Base-by-base conservation (phyloP, 1,284 basidiomycete genomes). In the Leccinum subrobustum region DNA sequence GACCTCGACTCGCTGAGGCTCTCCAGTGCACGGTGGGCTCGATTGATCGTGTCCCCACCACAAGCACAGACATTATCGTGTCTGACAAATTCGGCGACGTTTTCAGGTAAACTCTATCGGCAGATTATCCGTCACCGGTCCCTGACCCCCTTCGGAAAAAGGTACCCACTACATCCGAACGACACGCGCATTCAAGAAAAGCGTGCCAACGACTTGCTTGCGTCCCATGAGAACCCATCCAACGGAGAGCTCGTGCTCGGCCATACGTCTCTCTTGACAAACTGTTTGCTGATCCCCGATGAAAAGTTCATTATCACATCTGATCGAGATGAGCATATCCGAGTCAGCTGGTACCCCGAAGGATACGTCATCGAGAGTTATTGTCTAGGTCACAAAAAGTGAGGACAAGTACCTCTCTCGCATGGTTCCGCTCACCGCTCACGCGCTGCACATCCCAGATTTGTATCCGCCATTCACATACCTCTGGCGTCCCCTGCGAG, bases 321-420 rank as follows among this genome's bases (percentile, higher is more conserved):
- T 0, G 95, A 97, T 72, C 78, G 95, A 52, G 95, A 97, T 70
- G 95, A 97, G 72, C 95, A 97, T 71, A 89, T 98, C 57, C 83
- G 95, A 57, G 83, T 96, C n/a, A 94, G 91, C 68, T 86, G 91
- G 83, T 97, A 85, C 70, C 95, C 95, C 0, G 79, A 89, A 61
- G 89, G 93, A 12, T 91, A 89, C 67, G 83, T 85, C 37, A 90
- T 96, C 60, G 92, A 96, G 72, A 84, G 82, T 60, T 96, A 87
- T 74, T 91, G 94, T 63, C 81, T 95, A 44, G 95, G 94, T 6
- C 90, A 93, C 70, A 81, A 82, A 67, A 91, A 88, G 92, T 95
- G 64, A 67, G 86, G 1, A 18, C n/a, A 57, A 57, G 52, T 39
- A n/a, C 56, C 27, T 58, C 54, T 31, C 47, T 50, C 12, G 18